Evolutionary conservation across 1,284 basidiomycete species (phyloP), one percentile per base, ranked within the genome.

Genomic region (Naganishia cerealis): DNA sequence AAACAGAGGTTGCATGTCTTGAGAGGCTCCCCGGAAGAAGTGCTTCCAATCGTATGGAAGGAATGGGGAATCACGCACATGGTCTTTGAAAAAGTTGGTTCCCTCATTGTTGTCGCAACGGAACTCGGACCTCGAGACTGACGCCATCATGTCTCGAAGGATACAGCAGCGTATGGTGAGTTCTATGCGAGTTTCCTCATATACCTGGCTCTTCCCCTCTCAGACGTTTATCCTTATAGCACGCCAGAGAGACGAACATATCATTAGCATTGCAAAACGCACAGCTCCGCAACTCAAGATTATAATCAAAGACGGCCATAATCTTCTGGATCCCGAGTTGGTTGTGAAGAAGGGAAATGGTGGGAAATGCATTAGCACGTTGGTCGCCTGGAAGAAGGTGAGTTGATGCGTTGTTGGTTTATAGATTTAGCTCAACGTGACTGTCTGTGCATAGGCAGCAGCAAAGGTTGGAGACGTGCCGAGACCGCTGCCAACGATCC

Each of bases 51-150:
- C 54, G 71, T 84, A 10, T 82, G 79, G 73, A 78, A 81, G 69
- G 74, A 79, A 33, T 85, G 83, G 83, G 74, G 77, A 12, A 82
- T 85, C 52, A 83, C 82, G 5, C 83, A 83, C 76, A 71, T 84
- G 58, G 80, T 81, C 36, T 84, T 81, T 71, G 81, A 81, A 67
- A 80, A 76, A 56, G 75, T 75, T 52, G 62, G 57, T 61, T 65
- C 24, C 72, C 74, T 72, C 71, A 16, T 73, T 73, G 16, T 73
- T 73, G 66, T 63, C 71, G 3, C 71, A 69, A 61, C 59, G 71
- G 13, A 29, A 66, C 16, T 73, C 72, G 63, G 50, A 58, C 50
- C 65, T 33, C 3, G n/a, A 33, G 16, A n/a, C 16, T 40, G 40
- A 42, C 1, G 4, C n/a, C 21, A 36, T 38, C 16, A 9, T 2